Percentiles rank a stretch among this genome's conserved stretches.
These are phyloP conservation scores for Medicago truncatula DNA, from an alignment of 306 rosid genomes.

Conservation along the genomic window DNA sequence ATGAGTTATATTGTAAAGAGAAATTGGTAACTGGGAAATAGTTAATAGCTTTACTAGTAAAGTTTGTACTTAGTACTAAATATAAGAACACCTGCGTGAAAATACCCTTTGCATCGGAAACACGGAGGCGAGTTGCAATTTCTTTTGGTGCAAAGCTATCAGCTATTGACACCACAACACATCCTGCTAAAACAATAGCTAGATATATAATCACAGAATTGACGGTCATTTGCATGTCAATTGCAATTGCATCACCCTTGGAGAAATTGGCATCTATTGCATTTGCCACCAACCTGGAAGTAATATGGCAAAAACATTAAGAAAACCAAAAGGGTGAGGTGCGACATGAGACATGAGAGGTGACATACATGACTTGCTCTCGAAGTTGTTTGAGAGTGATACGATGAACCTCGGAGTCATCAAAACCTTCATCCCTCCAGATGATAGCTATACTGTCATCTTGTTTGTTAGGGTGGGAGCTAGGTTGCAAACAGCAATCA, in stretches of 20 bases:
- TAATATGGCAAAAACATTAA: conserved; percentile 28
- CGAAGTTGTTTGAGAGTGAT: conserved; percentile 75
- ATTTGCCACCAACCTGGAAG: conserved; percentile 79
- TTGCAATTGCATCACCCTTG: conserved; percentile 89
- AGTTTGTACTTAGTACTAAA: conserved; percentile 7
- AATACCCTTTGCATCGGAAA: conserved; percentile 79
- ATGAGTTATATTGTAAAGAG: conserved; percentile 7
- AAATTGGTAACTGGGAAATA: conserved; percentile 25
- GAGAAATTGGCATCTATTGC: conserved; percentile 70
- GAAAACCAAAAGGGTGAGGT: neutral
- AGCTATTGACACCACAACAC: conserved; percentile 87
- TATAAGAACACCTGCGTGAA: conserved; percentile 73
- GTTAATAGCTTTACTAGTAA: conserved; percentile 9
- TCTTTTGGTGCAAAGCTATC: conserved; percentile 87
- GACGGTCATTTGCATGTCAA: conserved; percentile 91
- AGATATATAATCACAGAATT: conserved; percentile 77
- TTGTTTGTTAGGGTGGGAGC: conserved; percentile 52
- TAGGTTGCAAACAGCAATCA: conserved; percentile 74
- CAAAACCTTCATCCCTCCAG: conserved; percentile 81
- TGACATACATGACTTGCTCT: conserved; percentile 72
- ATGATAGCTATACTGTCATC: conserved; percentile 71
- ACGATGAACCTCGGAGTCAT: conserved; percentile 55
- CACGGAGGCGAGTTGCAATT: conserved; percentile 77
- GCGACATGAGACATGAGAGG: conserved; percentile 33
- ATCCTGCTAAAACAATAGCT: conserved; percentile 78